Percentiles rank a stretch among this genome's conserved stretches.
Evolutionary conservation across 202 grass and related monocot species (phyloP).

Genomic region (Dendrocalamus latiflorus): DNA sequence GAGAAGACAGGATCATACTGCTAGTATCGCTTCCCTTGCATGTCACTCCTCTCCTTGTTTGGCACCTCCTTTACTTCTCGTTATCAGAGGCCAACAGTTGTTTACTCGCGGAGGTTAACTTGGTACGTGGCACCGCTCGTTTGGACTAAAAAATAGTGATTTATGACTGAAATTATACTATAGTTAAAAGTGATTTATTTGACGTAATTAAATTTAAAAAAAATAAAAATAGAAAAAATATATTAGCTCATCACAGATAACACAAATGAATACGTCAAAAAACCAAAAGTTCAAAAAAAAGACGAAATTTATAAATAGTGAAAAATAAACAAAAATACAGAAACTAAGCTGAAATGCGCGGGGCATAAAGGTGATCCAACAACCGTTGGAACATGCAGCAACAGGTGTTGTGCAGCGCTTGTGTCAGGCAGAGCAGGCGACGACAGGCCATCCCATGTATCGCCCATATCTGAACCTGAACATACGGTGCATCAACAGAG

Average conservation of each 20-base stretch:
- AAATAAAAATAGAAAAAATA: too few species aligned
- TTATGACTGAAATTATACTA: too few species aligned
- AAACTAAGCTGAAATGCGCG: too few species aligned
- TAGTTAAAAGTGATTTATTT: too few species aligned
- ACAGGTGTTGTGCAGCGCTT: neutral
- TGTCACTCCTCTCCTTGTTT: constrained; percentile 1
- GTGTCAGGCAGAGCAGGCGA: neutral
- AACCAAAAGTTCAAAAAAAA: too few species aligned
- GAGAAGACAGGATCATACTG: neutral
- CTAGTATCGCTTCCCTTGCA: constrained; percentile 21
- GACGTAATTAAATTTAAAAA: too few species aligned
- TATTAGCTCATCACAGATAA: too few species aligned
- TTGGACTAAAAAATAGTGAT: too few species aligned
- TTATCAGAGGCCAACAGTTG: neutral
- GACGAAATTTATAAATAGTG: too few species aligned
- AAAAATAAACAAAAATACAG: too few species aligned
- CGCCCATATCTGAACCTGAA: constrained; percentile 23
- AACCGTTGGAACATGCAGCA: neutral
- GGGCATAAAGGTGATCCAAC: constrained; percentile 3
- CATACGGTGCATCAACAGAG: neutral
- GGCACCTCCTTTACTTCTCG: neutral
- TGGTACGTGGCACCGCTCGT: too few species aligned
- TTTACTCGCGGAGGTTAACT: neutral
- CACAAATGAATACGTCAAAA: too few species aligned
- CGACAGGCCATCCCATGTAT: neutral